Percentiles rank a stretch among this genome's conserved stretches.
phyloP scores from a whole-genome alignment of 768 basidiomycete species.

The Suillus brevipes region DNA sequence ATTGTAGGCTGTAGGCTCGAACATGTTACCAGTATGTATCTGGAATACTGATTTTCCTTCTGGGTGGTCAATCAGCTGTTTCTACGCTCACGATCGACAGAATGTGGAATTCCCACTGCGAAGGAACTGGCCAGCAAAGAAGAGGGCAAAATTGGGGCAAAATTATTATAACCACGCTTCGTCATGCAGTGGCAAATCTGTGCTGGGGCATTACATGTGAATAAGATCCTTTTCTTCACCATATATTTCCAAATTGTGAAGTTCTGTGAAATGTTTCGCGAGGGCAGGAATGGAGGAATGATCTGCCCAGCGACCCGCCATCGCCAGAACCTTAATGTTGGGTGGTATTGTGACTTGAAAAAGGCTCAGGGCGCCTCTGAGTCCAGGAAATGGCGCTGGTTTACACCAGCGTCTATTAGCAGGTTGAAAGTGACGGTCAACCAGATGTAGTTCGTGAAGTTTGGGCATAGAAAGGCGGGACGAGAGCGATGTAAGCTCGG shows the following conservation, averaged over 20 bases:
- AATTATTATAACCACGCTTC: not conserved
- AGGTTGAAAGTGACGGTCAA: conserved; percentile 36
- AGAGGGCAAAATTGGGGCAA: not conserved
- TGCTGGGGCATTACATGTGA: not conserved
- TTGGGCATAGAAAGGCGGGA: conserved; percentile 50
- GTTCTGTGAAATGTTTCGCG: conserved; percentile 11
- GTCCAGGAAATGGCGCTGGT: not conserved
- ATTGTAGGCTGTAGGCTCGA: too few species aligned
- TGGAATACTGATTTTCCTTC: not conserved
- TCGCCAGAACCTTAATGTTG: conserved; percentile 14
- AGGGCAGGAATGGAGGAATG: conserved; percentile 15
- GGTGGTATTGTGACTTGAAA: conserved; percentile 1
- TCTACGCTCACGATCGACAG: not conserved
- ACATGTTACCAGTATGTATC: not conserved
- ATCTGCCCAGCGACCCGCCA: conserved; percentile 32
- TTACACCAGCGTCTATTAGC: conserved; percentile 1
- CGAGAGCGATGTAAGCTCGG: conserved; percentile 55
- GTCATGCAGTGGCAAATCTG: not conserved
- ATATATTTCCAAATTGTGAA: not conserved
- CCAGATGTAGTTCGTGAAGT: conserved; percentile 48
- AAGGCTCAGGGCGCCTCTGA: not conserved
- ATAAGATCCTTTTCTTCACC: not conserved
- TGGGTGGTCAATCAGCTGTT: not conserved
- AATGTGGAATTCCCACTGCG: not conserved
- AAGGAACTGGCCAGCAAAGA: not conserved